phyloP scores from a whole-genome alignment of 1,284 basidiomycete genomes.

The Xerocomus cyaneibrunnescens region DNA sequence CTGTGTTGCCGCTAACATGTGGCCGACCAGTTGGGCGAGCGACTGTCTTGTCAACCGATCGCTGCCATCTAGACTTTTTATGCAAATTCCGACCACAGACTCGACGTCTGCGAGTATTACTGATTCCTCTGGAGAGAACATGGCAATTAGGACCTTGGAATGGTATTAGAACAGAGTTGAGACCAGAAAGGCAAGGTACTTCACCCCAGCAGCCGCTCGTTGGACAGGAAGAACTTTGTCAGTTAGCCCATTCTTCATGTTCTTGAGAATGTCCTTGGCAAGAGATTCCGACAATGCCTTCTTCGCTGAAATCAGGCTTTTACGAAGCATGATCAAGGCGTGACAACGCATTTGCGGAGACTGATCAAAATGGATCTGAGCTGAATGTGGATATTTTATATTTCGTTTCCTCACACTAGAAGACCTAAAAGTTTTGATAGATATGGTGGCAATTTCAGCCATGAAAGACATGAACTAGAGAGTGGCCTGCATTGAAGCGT shows the following conservation, averaged over 20 bases:
- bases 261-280: constrained; percentile 84
- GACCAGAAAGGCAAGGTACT: constrained; percentile 15
- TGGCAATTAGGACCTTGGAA: constrained; percentile 59
- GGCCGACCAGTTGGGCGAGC: constrained; percentile 78
- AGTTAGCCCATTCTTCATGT: constrained; percentile 70
- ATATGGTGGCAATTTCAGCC: constrained; percentile 73
- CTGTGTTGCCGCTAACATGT: constrained; percentile 86
- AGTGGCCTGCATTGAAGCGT: not conserved
- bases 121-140: constrained; percentile 61
- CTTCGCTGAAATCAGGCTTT: constrained; percentile 75
- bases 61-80: constrained; percentile 77
- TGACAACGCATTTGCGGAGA: constrained; percentile 82
- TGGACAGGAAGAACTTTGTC: constrained; percentile 90
- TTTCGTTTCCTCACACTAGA: constrained; percentile 55
- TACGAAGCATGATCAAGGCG: constrained; percentile 75
- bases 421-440: constrained; percentile 67
- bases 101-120: constrained; percentile 75
- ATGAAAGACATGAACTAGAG: constrained; percentile 91
- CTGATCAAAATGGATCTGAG: constrained; percentile 38
- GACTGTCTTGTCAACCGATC: constrained; percentile 85
- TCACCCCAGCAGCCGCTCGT: constrained; percentile 78
- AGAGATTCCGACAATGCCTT: constrained; percentile 80
- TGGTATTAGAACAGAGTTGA: constrained; percentile 10
- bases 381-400: not conserved
- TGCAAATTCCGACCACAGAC: constrained; percentile 61